Evolutionary conservation across 2,329 filamentous ascomycete genomes (phyloP), one percentile per base, ranked within the genome.

Genomic region (Diplocarpon rosae): DNA sequence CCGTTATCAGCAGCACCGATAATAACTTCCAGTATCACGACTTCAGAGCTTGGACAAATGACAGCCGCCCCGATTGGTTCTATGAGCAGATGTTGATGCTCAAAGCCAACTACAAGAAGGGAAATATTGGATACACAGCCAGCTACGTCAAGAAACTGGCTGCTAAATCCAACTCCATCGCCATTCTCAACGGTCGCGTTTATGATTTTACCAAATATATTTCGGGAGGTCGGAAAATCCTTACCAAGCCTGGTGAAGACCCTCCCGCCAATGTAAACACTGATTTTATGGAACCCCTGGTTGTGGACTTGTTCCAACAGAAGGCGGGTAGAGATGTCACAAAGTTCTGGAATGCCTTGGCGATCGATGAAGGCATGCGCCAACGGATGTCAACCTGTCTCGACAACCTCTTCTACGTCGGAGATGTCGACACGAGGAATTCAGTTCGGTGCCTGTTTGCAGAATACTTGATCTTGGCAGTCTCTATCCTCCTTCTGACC

Each of bases 331-430:
- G 75, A 32, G 92, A 98, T 60, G 72, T 96, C 30, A 85, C 81
- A 33, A 82, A 90, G 61, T 79, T 83, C 56, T 98, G 87, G 85
- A 70, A 89, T 36, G 69, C 75, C 1, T 70, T 96, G 24, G 63
- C 66, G 5, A 63, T 95, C 37, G 69, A 74, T 47, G 34, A 66
- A 0, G 70, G 60, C 0, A 59, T 76, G 53, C 83, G 81, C 56
- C 57, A 63, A 15, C 73, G 80, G 29, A 93, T 94, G 85, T 70
- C 80, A 61, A 69, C 79, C 1, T 98, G 92, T 60, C 73, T 98
- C 42, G 81, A 96, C 66, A 94, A 95, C 55, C 73, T 98, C 31
- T 98, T 96, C 69, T 95, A 92, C 59, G 79, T 95, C 16, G 92
- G 88, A 27, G 82, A 93, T 50, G 71, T 95, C 2, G 92, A 98